phyloP scores from a whole-genome alignment of 148 eudicot species.

The Rhododendron henanense region DNA sequence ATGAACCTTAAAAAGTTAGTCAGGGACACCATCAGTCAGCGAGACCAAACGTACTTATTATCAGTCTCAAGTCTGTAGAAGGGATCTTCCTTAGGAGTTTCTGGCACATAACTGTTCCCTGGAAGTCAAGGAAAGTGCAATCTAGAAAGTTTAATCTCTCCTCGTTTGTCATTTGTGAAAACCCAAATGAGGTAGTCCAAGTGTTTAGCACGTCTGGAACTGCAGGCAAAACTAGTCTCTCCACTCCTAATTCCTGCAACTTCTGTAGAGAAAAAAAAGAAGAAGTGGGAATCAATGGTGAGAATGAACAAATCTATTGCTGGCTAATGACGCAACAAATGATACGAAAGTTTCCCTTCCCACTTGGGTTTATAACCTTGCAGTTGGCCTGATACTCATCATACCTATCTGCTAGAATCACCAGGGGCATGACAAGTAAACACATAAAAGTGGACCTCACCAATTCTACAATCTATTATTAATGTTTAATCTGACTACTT shows the following conservation, averaged over 20 bases:
- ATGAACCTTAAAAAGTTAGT: background rate
- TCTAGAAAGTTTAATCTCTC: slow-evolving; percentile 57
- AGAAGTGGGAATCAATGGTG: background rate
- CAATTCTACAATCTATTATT: background rate
- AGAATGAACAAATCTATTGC: background rate
- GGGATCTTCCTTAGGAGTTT: slow-evolving; percentile 44
- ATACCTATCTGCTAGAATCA: too few relatives aligned
- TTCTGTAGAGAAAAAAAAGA: slow-evolving; percentile 40
- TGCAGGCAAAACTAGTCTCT: slow-evolving; percentile 83
- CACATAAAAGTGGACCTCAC: background rate
- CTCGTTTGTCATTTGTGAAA: slow-evolving; percentile 36
- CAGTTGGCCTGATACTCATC: background rate
- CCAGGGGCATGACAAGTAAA: background rate
- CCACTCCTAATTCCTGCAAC: slow-evolving; percentile 67
- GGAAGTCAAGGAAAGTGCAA: slow-evolving; percentile 76
- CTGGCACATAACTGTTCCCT: slow-evolving; percentile 85
- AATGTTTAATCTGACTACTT: background rate
- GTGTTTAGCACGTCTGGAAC: slow-evolving; percentile 61
- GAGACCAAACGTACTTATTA: slow-evolving; percentile 36
- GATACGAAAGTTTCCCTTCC: background rate
- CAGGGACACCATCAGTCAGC: background rate
- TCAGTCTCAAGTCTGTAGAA: slow-evolving; percentile 14
- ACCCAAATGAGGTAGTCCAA: slow-evolving; percentile 85
- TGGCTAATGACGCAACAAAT: background rate
- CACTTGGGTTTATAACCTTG: background rate